Evolutionary conservation across 352 stramenopile genomes (phyloP).

Genomic region (Pythium myriotylum): DNA sequence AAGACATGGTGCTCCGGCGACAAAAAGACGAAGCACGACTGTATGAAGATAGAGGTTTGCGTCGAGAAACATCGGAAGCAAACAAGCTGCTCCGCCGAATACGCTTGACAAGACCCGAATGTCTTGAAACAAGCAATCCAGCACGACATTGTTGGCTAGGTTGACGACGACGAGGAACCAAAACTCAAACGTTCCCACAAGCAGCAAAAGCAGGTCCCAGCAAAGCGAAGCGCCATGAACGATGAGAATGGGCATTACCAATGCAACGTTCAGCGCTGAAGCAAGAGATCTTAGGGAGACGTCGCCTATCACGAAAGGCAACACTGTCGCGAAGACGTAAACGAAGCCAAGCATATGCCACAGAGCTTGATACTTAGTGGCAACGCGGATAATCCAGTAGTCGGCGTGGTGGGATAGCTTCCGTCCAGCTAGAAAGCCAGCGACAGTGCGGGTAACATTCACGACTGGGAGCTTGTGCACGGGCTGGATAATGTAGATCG

Average conservation of each 20-base stretch:
- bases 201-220: constrained; percentile 15
- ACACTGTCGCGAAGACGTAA: not conserved
- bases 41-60: constrained; percentile 20
- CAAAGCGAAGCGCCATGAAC: constrained; percentile 9
- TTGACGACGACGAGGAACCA: constrained; percentile 24
- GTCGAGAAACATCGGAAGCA: constrained; percentile 21
- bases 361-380: not conserved
- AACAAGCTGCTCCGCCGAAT: not conserved
- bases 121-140: constrained; percentile 5
- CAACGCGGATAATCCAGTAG: not conserved
- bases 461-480: constrained; percentile 11
- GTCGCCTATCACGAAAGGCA: not conserved
- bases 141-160: constrained; percentile 1
- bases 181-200: constrained; percentile 16
- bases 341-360: constrained; percentile 4
- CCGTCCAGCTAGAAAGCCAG: constrained; percentile 2
- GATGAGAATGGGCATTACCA: constrained; percentile 1
- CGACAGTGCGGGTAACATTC: constrained; percentile 15
- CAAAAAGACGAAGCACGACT: constrained; percentile 15
- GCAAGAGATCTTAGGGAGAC: not conserved
- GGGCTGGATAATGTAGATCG: constrained; percentile 25
- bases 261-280: not conserved
- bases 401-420: not conserved
- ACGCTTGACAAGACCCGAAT: constrained; percentile 1
- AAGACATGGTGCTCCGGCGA: constrained; percentile 4